Evolutionary conservation across 2,329 filamentous ascomycete species (phyloP), one percentile per base, ranked within the genome.

Genomic region (Colletotrichum sp.): DNA sequence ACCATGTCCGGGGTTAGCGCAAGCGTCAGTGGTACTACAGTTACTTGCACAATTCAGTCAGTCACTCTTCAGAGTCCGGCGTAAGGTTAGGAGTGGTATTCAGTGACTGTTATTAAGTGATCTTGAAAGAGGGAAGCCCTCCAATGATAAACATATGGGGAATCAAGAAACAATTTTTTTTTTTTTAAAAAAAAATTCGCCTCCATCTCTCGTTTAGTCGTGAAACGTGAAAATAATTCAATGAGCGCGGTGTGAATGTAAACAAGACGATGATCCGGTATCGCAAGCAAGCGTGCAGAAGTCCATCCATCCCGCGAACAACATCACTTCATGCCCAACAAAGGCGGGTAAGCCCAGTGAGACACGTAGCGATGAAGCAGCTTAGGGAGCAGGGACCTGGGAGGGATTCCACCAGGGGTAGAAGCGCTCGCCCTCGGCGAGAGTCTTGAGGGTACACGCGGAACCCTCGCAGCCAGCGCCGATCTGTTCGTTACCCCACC

Each of bases 381-480:
- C 36, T 57, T 75, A 76, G 25, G 74, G 74, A 8, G 74, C 71
- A 8, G 74, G 74, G 27, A 76, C 67, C 60, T 76, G 48, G 9
- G 65, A 69, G 8, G 74, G 74, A 65, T 76, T 75, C 74, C 80
- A 81, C 48, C 84, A 81, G 25, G 85, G 85, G 19, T 85, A 85
- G 77, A 86, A 86, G 59, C 84, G 85, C 69, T 86, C 84, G 19
- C 82, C 83, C 3, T 80, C 76, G 4, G 76, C 79, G 8, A 82
- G 78, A 8, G 60, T 63, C 73, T 74, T 75, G 59, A 81, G 73
- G 8, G 71, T 78, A 57, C 81, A 82, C 5, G 79, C 69, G 11
- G 12, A 72, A 22, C 70, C 77, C 73, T 82, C 81, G 64, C 81
- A 82, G 5, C 81, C 81, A 27, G 59, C 68, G 7, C 71, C 36